phyloP scores from a whole-genome alignment of 2,329 filamentous ascomycete genomes.

The Rhinocladiella similis region DNA sequence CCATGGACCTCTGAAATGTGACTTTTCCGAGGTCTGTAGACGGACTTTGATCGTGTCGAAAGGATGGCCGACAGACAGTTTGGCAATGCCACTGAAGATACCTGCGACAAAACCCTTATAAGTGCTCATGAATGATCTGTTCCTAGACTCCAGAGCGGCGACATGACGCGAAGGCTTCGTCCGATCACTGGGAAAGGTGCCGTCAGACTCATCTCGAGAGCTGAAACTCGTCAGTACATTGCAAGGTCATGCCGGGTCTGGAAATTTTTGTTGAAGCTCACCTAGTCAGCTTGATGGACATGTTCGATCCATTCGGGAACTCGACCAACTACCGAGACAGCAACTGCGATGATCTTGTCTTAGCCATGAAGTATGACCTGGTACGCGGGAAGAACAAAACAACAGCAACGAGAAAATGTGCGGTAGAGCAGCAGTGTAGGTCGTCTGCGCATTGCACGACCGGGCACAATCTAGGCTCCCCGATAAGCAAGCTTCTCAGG shows the following conservation, averaged over 20 bases:
- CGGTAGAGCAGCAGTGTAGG: not conserved
- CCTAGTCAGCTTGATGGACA: constrained; percentile 17
- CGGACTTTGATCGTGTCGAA: constrained; percentile 98
- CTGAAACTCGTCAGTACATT: constrained; percentile 7
- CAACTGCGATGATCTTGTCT: not conserved
- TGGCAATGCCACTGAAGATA: constrained; percentile 92
- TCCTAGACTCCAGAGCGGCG: not conserved
- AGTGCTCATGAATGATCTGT: constrained; percentile 43
- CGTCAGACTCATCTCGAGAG: constrained; percentile 6
- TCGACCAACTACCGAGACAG: constrained; percentile 5
- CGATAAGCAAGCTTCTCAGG: not conserved
- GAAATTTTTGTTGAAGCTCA: not conserved
- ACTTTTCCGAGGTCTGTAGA: constrained; percentile 76
- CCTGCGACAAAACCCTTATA: constrained; percentile 98
- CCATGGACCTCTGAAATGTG: constrained; percentile 80
- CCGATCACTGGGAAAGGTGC: not conserved
- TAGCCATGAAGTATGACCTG: not conserved
- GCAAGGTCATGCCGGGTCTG: no score
- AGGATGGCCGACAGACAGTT: constrained; percentile 59
- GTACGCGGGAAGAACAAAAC: not conserved
- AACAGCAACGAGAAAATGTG: not conserved
- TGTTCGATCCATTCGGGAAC: constrained; percentile 12
- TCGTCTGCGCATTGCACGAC: not conserved
- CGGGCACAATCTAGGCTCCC: constrained; percentile 21
- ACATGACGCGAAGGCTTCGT: not conserved